Evolutionary conservation across 2,329 filamentous ascomycete species (phyloP).

Genomic region (Alternaria arbusti): DNA sequence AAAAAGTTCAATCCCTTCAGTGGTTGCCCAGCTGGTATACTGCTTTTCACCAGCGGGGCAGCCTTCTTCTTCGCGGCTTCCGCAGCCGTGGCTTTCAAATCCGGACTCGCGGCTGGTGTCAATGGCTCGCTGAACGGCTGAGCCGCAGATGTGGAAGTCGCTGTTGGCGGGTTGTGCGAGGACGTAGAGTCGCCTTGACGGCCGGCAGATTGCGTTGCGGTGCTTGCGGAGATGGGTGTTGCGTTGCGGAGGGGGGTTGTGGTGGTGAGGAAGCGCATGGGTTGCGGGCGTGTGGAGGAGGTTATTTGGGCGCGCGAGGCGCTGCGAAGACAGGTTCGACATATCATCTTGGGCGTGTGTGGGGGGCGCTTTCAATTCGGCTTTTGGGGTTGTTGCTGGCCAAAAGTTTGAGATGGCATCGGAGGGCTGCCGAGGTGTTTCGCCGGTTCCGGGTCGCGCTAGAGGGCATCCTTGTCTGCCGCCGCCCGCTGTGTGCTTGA

Average conservation of each 20-base stretch:
- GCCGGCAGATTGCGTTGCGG: constrained; percentile 33
- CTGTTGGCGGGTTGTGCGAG: constrained; percentile 45
- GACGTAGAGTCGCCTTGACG: constrained; percentile 32
- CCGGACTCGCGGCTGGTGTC: constrained; percentile 30
- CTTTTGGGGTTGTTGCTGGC: background rate
- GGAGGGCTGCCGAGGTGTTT: constrained; percentile 15
- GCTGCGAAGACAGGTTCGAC: constrained; percentile 47
- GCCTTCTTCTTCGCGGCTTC: constrained; percentile 37
- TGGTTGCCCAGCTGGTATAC: constrained; percentile 71
- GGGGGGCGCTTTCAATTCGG: constrained; percentile 7
- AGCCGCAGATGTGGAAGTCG: constrained; percentile 54
- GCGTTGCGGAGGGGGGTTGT: constrained; percentile 27
- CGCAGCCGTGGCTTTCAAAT: constrained; percentile 31
- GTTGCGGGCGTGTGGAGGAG: constrained; percentile 9
- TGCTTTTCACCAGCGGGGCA: constrained; percentile 46
- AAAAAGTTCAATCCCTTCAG: constrained; percentile 78
- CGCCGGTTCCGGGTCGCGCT: constrained; percentile 10
- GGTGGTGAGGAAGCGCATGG: constrained; percentile 36
- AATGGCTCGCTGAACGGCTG: constrained; percentile 55
- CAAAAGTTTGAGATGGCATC: constrained; percentile 26
- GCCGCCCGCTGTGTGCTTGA: background rate
- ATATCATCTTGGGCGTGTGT: constrained; percentile 45
- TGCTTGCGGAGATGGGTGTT: constrained; percentile 35
- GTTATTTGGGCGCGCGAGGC: constrained; percentile 32
- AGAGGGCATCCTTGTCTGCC: background rate